Conservation (phyloP, 371 early-diverging fungal genomes). For the Dipsacomyces acuminosporus region DNA sequence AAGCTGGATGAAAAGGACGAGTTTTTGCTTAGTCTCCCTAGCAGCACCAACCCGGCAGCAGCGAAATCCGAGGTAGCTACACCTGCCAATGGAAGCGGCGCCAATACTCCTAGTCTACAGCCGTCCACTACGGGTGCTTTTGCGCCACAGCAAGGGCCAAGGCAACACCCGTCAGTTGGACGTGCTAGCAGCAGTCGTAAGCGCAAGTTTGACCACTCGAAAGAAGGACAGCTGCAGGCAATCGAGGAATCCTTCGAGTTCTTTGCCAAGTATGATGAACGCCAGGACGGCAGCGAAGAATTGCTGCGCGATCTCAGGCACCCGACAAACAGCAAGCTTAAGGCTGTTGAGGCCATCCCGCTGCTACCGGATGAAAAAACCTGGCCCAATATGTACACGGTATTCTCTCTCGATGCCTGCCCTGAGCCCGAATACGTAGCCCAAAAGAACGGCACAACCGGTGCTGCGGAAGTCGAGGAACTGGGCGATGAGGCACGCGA, state of each 20-base stretch:
- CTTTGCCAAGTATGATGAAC: constrained; percentile 46
- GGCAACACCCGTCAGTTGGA: constrained; percentile 28
- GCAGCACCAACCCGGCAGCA: constrained; percentile 42
- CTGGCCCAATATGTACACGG: constrained; percentile 63
- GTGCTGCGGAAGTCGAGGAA: constrained; percentile 7
- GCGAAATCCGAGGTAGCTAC: constrained; percentile 59
- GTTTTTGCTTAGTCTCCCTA: constrained; percentile 55
- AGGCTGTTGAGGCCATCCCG: constrained; percentile 69
- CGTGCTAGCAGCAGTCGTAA: constrained; percentile 25
- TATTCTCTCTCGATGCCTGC: constrained; percentile 66
- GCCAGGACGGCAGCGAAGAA: constrained; percentile 19
- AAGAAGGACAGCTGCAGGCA: constrained; percentile 60
- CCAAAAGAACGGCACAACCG: not conserved
- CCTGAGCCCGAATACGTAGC: constrained; percentile 53
- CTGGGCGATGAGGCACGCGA: constrained; percentile 30
- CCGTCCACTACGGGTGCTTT: constrained; percentile 35
- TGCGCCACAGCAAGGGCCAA: too few species aligned
- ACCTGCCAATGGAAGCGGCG: constrained; percentile 49
- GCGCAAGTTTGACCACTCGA: constrained; percentile 49
- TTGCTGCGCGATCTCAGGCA: constrained; percentile 56
- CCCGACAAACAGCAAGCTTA: constrained; percentile 62
- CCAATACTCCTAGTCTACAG: constrained; percentile 29
- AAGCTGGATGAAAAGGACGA: constrained; percentile 58
- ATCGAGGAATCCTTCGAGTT: constrained; percentile 68
- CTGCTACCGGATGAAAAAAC: constrained; percentile 68